Evolutionary conservation across 2,329 filamentous ascomycete species (phyloP), one percentile per base, ranked within the genome.

Genomic region (Mycocentrospora acerina): DNA sequence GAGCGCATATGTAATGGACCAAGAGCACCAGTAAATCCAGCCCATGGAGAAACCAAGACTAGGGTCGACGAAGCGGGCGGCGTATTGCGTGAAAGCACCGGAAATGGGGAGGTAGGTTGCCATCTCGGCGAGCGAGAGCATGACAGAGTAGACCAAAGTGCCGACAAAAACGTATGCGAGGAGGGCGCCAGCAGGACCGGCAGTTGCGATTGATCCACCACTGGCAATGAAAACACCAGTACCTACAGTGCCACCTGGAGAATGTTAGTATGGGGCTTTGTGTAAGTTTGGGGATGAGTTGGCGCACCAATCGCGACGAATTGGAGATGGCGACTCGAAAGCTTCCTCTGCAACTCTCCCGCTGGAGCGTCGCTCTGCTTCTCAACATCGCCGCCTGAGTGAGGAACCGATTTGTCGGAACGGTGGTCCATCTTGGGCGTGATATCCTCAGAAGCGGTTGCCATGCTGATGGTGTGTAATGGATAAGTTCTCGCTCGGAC

Each of bases 21-120:
- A 90, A 25, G 78, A 83, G 59, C 89, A 89, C 83, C 84, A 90
- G 68, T 90, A 90, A 43, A 88, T 82, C 86, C 86, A 90, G 14
- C 87, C 86, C 77, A 90, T 85, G 14, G 85, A 77, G 55, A 90
- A 90, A 7, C 85, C 85, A 32, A 89, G 71, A 39, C 82, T 82
- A 9, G 80, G 82, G 57, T 87, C 82, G 41, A 89, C 77, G 55
- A 91, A 88, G 13, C 87, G 83, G 26, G 81, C 77, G 15, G 86
- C 85, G 55, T 90, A 91, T 28, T 82, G 77, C 19, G 85, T 86
- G 61, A 90, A 90, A 27, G 85, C 83, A 41, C 86, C 88, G 14
- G 84, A 74, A 24, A 90, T 81, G 5, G 88, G 88, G 18, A 90
- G 82, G 54, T 83, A 88, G 9, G 86, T 83, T 8, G 86, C 83